Base-by-base conservation (phyloP, 768 basidiomycete species). In the Neoboletus subvelutipes region DNA sequence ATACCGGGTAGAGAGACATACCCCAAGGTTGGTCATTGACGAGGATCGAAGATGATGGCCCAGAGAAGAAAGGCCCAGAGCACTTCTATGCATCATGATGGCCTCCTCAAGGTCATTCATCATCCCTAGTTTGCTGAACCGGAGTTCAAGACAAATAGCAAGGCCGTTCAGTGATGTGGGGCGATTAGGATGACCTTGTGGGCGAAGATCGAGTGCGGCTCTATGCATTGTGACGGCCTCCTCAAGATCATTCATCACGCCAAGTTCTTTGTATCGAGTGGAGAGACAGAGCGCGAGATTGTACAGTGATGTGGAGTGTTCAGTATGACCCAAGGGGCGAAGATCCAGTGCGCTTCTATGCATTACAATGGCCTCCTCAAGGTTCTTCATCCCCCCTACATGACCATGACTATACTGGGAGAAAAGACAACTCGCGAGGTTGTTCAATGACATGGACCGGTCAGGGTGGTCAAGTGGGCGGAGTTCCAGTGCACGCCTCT, bases 351-450 rank as follows among this genome's bases (percentile, higher is more conserved):
- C 49, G 20, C 40, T 50, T 34, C 13, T 39, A 3, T 40, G 47
- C 39, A 34, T n/a, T 12, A 18, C n/a, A 22, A 36, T 41, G 7
- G 40, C 39, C n/a, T 55, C 47, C 2, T 55, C 47, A 17, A 55
- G 54, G 40, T 15, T 34, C 1, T 15, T 18, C 41, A 42, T 20
- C 17, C 26, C 40, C 34, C 54, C 47, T 15, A 29, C 8, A 33
- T 28, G 40, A 18, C n/a, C 8, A 33, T 28, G 40, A 18, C n/a
- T 55, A 15, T 55, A 53, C 37, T 26, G 43, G 39, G 10, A 7
- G 26, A 42, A 15, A n/a, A 69, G 63, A 20, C 50, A 28, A 37
- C 22, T 18, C 11, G 61, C 64, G 20, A 67, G 66, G 49, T 61
- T 66, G 45, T 52, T 56, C 36, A 67, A 51, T 12, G 42, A 45